These are phyloP conservation scores for Urochloa ruziziensis DNA, from an alignment of 176 grass and related monocot genomes.

Conservation along the genomic window DNA sequence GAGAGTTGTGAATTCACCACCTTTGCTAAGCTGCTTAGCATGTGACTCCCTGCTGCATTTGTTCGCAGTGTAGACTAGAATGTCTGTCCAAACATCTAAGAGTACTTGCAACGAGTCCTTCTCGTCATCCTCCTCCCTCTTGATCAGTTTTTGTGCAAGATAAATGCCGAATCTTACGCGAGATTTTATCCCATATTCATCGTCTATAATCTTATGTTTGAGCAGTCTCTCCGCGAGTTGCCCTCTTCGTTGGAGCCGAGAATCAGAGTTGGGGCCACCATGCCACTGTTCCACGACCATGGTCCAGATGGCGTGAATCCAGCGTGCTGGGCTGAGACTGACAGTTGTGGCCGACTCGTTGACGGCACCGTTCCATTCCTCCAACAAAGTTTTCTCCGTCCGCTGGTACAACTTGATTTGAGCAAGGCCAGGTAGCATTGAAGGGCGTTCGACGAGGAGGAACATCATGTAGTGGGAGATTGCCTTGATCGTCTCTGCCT, in stretches of 20 bases:
- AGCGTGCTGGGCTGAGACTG: neutral
- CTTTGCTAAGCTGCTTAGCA: neutral
- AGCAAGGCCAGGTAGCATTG: constrained; percentile 27
- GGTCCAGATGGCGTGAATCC: neutral
- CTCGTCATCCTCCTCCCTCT: no score
- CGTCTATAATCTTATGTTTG: no score
- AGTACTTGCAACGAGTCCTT: no score
- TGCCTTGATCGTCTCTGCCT: no score
- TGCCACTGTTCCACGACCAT: neutral
- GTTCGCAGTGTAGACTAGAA: neutral
- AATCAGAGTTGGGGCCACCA: neutral
- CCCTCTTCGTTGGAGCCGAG: neutral
- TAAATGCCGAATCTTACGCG: no score
- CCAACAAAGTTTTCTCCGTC: neutral
- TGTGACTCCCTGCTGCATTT: neutral
- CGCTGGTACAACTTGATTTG: constrained; percentile 8
- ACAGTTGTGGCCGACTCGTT: neutral
- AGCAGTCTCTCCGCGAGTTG: neutral
- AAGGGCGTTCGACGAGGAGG: constrained; percentile 25
- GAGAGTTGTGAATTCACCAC: neutral
- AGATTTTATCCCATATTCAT: neutral
- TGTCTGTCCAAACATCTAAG: neutral
- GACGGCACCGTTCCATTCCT: neutral
- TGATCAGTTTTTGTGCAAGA: no score
- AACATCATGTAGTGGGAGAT: constrained; percentile 45